Evolutionary conservation across 768 basidiomycete genomes (phyloP).

Genomic region (Hebeloma cylindrosporum): DNA sequence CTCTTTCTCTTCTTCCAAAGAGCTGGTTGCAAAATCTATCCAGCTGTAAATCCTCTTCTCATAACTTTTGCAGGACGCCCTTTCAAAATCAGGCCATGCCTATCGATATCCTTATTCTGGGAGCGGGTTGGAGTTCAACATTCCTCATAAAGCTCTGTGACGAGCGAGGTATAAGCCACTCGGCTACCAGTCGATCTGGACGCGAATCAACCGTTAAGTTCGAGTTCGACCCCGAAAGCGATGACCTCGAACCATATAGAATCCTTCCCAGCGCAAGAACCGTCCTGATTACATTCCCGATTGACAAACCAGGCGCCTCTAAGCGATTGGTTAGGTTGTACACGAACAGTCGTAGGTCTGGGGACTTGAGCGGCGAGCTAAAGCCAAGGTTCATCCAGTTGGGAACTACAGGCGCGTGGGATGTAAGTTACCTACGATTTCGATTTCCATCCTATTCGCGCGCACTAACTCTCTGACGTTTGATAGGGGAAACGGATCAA

Average conservation of each 20-base stretch:
- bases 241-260: conserved; percentile 43
- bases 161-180: conserved; percentile 39
- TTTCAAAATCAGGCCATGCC: conserved; percentile 14
- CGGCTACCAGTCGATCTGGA: conserved; percentile 57
- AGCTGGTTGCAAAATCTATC: neutral
- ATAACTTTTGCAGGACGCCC: neutral
- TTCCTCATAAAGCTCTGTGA: conserved; percentile 59
- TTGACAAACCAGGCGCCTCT: conserved; percentile 46
- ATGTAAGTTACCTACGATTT: conserved; percentile 36
- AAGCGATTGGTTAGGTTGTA: conserved; percentile 48
- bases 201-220: conserved; percentile 50
- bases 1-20: neutral
- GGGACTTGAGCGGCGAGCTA: conserved; percentile 1
- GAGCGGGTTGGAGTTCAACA: conserved; percentile 64
- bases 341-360: conserved; percentile 24
- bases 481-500: conserved; percentile 19
- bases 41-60: neutral
- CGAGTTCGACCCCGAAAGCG: conserved; percentile 51
- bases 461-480: neutral
- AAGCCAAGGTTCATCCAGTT: conserved; percentile 54
- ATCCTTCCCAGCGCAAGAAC: conserved; percentile 52
- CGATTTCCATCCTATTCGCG: neutral
- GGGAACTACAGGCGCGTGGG: conserved; percentile 63
- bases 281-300: conserved; percentile 58
- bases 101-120: conserved; percentile 61